phyloP scores from a whole-genome alignment of 2,329 filamentous ascomycete genomes.

The Scleromitrula shiraiana region DNA sequence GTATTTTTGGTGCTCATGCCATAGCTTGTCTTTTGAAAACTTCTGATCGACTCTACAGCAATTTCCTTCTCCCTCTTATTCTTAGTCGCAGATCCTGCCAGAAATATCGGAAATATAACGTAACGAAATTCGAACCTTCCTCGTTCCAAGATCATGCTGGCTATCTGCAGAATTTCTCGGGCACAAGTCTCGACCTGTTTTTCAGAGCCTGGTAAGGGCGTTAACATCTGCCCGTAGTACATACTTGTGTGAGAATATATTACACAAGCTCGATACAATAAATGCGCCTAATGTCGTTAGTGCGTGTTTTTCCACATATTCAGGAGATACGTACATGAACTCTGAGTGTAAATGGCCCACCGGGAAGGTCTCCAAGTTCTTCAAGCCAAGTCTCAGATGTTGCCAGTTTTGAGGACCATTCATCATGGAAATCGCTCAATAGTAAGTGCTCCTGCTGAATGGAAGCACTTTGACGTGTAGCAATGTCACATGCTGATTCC shows the following conservation, averaged over 20 bases:
- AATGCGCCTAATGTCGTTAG: slow-evolving; percentile 29
- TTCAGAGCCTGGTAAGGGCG: slow-evolving; percentile 32
- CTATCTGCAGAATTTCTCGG: slow-evolving; percentile 37
- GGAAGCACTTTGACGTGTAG: not conserved
- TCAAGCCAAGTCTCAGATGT: not conserved
- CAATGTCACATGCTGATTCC: not conserved
- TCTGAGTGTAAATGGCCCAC: not conserved
- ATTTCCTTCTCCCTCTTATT: slow-evolving; percentile 36
- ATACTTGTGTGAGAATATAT: slow-evolving; percentile 47
- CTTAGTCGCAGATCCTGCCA: slow-evolving; percentile 40
- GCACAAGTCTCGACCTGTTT: slow-evolving; percentile 38
- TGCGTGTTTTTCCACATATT: not conserved
- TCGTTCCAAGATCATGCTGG: slow-evolving; percentile 33
- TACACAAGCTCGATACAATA: slow-evolving; percentile 41
- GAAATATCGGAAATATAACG: slow-evolving; percentile 45
- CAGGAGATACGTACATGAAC: not conserved
- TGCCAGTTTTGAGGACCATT: not conserved
- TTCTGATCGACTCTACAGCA: slow-evolving; percentile 41
- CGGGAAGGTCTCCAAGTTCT: not conserved
- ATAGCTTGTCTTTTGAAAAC: slow-evolving; percentile 39
- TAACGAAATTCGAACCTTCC: slow-evolving; percentile 36
- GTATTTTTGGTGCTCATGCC: slow-evolving; percentile 40
- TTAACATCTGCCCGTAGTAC: slow-evolving; percentile 39
- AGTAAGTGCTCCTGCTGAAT: not conserved
- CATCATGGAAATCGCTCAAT: not conserved